Base-by-base conservation (phyloP, 768 basidiomycete species). In the Mycena vitilis region DNA sequence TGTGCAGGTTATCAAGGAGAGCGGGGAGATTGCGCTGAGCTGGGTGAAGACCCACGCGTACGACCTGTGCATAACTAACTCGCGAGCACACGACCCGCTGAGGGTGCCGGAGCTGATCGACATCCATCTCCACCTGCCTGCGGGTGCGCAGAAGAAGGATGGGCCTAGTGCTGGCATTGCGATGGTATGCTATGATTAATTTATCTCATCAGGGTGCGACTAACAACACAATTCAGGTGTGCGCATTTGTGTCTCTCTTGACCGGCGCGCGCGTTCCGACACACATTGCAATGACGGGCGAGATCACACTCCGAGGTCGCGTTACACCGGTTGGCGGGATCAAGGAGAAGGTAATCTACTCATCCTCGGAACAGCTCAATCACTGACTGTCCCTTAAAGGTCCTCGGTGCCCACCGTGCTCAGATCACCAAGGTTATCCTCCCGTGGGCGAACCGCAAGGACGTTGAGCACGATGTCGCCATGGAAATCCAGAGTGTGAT, bases 111-210 rank as follows among this genome's bases (percentile, higher is more conserved):
- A 92, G 59, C 79, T 83, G 23, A 87, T 95, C 53, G 95, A 98
- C 75, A 81, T 98, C 12, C 96, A 98, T 73, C 81, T 96, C 18
- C 96, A 98, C 75, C 82, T 97, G 11, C 96, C 96, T 0, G 87
- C 93, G 1, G 96, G 96, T 0, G 93, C 95, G 2, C 92, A 95
- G 78, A 95, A 91, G 86, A 98, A 97, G 81, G 95, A 97, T 74
- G 95, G 96, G 0, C 95, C 95, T 0, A 94, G 92, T 74, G 95
- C 95, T 0, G 95, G 95, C 2, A 85, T 96, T 25, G 93, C 94
- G 0, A 95, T 96, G 89, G 93, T 94, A 68, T 65, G 83, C 75
- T 53, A 18, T 55, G 42, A 9, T 18, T 52, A 20, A 22, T 11
- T 11, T 13, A 10, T 52, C 10, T 38, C 10, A 8, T 16, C 18